Conservation (phyloP, 306 rosid genomes). For the Inga laurina region DNA sequence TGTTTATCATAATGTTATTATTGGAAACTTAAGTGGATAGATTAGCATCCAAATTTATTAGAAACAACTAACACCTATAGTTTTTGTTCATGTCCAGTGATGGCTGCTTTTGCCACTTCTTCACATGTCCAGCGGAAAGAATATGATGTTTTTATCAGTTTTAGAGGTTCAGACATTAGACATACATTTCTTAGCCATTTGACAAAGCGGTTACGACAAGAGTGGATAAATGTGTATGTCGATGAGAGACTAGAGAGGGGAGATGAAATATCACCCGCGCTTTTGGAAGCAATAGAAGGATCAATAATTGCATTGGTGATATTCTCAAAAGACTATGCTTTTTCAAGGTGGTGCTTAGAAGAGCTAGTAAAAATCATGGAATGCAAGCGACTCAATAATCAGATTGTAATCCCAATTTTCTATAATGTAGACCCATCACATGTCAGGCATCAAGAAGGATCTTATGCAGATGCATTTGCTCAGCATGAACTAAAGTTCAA, state of each 20-base stretch:
- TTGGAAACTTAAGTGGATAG: no score
- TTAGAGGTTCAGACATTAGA: background rate
- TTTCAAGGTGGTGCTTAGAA: conserved; percentile 16
- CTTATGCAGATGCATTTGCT: background rate
- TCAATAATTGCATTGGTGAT: background rate
- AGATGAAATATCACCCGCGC: conserved; percentile 3
- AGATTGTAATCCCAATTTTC: background rate
- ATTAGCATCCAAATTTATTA: no score
- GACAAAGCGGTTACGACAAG: background rate
- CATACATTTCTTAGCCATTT: conserved; percentile 8
- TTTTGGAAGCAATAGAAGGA: background rate
- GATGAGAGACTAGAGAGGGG: background rate
- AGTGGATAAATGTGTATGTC: background rate
- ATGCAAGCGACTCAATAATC: background rate
- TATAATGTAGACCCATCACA: background rate
- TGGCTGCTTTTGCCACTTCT: background rate
- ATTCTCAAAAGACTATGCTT: background rate
- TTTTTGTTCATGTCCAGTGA: no score
- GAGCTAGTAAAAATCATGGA: conserved; percentile 1
- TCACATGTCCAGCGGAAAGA: background rate
- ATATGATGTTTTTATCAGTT: background rate
- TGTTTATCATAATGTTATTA: no score
- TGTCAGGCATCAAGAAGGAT: background rate
- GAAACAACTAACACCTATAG: no score
- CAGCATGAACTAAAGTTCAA: background rate